phyloP scores from a whole-genome alignment of 1,284 basidiomycete genomes.

The Tylopilus sp. region DNA sequence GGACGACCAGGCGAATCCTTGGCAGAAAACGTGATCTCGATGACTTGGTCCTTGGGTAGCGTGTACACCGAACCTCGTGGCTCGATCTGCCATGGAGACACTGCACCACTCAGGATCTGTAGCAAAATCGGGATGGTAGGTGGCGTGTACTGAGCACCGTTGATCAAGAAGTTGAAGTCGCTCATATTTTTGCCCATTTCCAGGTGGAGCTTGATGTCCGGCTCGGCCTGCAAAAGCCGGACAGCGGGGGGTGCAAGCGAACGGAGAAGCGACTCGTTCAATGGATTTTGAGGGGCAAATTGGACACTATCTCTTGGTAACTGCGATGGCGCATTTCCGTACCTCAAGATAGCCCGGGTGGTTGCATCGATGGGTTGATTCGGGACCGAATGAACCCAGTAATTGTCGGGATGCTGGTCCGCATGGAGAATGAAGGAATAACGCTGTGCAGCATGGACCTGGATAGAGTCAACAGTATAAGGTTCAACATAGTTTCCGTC shows the following conservation, averaged over 20 bases:
- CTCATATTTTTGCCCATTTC: conserved; percentile 34
- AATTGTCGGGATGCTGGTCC: conserved; percentile 39
- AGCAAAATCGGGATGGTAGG: conserved; percentile 56
- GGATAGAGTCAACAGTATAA: conserved; percentile 40
- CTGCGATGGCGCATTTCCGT: conserved; percentile 38
- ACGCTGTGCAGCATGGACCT: conserved; percentile 45
- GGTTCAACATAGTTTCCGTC: conserved; percentile 48
- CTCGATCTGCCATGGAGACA: conserved; percentile 50
- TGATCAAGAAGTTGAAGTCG: conserved; percentile 36
- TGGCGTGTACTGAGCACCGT: conserved; percentile 44
- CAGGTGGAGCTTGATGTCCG: conserved; percentile 41
- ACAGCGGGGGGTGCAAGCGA: conserved; percentile 28
- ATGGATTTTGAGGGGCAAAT: conserved; percentile 15
- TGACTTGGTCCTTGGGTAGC: conserved; percentile 50
- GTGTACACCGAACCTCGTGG: conserved; percentile 52
- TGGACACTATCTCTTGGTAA: conserved; percentile 41
- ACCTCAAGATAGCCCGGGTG: conserved; percentile 47
- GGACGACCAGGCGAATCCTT: conserved; percentile 45
- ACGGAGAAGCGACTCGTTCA: conserved; percentile 42
- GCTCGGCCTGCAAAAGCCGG: conserved; percentile 22
- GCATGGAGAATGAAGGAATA: conserved; percentile 47
- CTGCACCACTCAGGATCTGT: conserved; percentile 57
- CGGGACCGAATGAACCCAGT: conserved; percentile 42
- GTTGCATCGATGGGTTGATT: conserved; percentile 25
- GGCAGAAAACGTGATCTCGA: conserved; percentile 53